These are phyloP conservation scores for Suhomyces sp. DNA, from an alignment of 805 yeast species.

Conservation along the genomic window DNA sequence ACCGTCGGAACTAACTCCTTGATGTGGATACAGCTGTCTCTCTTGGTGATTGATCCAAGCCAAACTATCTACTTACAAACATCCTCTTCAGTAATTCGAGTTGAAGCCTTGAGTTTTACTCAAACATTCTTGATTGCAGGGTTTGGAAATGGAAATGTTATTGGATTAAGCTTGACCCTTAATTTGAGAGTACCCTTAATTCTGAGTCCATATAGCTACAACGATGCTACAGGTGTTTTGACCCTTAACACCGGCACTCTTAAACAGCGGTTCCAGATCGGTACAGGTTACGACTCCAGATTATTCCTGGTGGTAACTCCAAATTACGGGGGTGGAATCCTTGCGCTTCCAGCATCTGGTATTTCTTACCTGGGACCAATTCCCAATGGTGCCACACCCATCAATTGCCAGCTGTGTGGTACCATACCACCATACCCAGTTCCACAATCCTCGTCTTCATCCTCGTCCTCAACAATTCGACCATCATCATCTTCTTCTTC, in stretches of 20 bases:
- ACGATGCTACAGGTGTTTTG: constrained; percentile 7
- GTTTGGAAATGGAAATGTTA: constrained; percentile 7
- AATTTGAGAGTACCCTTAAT: not conserved
- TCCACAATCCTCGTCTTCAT: no score
- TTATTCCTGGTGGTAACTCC: constrained; percentile 3
- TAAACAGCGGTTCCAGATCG: constrained; percentile 16
- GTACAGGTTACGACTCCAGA: constrained; percentile 20
- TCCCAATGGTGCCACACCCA: constrained; percentile 4
- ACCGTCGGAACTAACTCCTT: constrained; percentile 14
- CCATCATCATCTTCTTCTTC: no score
- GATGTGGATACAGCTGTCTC: constrained; percentile 9
- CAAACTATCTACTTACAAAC: constrained; percentile 10
- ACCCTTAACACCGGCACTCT: constrained; percentile 5
- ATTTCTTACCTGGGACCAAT: constrained; percentile 7
- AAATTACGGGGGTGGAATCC: constrained; percentile 1
- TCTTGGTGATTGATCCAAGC: constrained; percentile 6
- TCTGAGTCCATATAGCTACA: constrained; percentile 2
- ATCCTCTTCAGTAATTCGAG: constrained; percentile 1
- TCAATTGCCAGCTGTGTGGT: no score
- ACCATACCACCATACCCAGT: no score
- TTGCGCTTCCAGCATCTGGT: constrained; percentile 2
- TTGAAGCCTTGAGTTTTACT: not conserved
- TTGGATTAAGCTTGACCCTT: constrained; percentile 5
- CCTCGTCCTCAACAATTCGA: no score
- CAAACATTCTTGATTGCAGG: constrained; percentile 5